Conservation (phyloP, 2,329 filamentous ascomycete genomes). For the Ascochyta pisi region DNA sequence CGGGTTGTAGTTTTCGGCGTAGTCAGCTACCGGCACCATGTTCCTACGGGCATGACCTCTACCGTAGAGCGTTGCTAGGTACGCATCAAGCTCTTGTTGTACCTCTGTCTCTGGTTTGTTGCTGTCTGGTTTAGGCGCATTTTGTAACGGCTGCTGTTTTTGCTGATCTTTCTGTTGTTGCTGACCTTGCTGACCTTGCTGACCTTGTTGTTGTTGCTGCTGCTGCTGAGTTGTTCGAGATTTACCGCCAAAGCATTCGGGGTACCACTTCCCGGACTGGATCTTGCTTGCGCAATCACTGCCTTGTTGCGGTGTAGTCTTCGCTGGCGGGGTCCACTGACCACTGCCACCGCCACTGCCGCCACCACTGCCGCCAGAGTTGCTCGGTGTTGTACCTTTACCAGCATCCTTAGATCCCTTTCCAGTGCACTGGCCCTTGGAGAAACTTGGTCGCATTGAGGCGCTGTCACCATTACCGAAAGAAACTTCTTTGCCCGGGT, state of each 20-base stretch:
- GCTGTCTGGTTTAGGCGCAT: not conserved
- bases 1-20: not conserved
- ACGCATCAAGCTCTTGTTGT: conserved; percentile 27
- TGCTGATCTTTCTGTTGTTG: not conserved
- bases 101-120: conserved; percentile 15
- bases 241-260: conserved; percentile 1
- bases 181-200: not conserved
- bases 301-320: not conserved
- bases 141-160: not conserved
- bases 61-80: conserved; percentile 19
- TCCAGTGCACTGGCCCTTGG: conserved; percentile 28
- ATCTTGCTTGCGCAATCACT: not conserved
- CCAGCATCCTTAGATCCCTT: conserved; percentile 24
- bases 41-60: conserved; percentile 1
- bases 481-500: conserved; percentile 50
- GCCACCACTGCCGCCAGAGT: not conserved
- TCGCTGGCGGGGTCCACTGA: conserved; percentile 18
- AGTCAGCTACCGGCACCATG: not conserved
- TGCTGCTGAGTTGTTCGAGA: not conserved
- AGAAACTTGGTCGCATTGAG: conserved; percentile 20
- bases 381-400: not conserved
- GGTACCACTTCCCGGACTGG: not conserved
- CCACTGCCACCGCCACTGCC: conserved; percentile 12
- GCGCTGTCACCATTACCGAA: conserved; percentile 47
- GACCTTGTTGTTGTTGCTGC: not conserved